Evolutionary conservation across 2,329 filamentous ascomycete genomes (phyloP).

Genomic region (Aspergillus viridinutans): DNA sequence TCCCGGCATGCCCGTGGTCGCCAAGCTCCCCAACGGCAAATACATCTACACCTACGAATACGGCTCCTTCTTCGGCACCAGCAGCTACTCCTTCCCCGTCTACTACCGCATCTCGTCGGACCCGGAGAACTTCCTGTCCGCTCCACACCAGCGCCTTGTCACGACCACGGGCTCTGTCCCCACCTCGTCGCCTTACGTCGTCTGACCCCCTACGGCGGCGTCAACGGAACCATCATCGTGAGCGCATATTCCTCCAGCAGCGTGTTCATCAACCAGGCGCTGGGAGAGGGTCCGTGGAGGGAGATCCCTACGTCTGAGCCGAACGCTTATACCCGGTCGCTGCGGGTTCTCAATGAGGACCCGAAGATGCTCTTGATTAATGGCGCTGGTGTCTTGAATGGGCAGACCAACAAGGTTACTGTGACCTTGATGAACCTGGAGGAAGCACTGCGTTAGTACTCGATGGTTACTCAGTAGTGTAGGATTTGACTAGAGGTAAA

Average conservation of each 20-base stretch:
- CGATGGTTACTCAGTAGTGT: neutral
- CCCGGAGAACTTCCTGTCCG: conserved; percentile 45
- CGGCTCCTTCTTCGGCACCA: conserved; percentile 37
- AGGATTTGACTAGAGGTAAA: neutral
- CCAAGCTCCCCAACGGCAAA: conserved; percentile 53
- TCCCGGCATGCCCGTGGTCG: conserved; percentile 65
- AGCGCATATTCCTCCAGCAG: conserved; percentile 5
- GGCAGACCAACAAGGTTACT: conserved; percentile 16
- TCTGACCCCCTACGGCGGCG: conserved; percentile 47
- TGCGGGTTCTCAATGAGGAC: conserved; percentile 42
- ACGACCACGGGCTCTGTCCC: conserved; percentile 43
- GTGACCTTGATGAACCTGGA: conserved; percentile 17
- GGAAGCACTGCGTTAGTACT: neutral
- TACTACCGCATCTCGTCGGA: conserved; percentile 50
- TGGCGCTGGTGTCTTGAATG: conserved; percentile 15
- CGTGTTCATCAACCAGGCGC: conserved; percentile 46
- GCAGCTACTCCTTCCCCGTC: conserved; percentile 44
- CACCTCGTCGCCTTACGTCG: conserved; percentile 48
- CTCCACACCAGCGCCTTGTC: conserved; percentile 39
- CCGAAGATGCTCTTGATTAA: conserved; percentile 16
- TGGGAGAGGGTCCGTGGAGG: conserved; percentile 46
- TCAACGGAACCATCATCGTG: conserved; percentile 49
- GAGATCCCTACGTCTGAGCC: conserved; percentile 41
- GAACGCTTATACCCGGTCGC: conserved; percentile 44
- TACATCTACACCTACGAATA: conserved; percentile 65